Base-by-base conservation (phyloP, 352 stramenopile species). In the Chrysophaeum taylorii region DNA sequence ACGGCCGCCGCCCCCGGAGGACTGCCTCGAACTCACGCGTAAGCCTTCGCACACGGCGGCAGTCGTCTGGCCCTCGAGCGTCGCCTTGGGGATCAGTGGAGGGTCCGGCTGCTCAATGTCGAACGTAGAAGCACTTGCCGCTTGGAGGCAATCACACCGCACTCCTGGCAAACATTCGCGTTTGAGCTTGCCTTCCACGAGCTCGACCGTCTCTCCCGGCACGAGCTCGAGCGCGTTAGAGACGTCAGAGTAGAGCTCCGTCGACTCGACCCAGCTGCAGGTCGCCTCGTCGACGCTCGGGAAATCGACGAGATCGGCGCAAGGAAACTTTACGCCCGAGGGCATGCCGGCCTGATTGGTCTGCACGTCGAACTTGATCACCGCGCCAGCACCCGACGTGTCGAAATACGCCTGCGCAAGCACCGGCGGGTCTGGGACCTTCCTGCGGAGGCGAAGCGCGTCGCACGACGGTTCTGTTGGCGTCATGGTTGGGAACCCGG, bases 241-340 rank as follows among this genome's bases (percentile, higher is more conserved):
- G 25, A 62, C 50, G 23, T 35, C 23, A 2, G 50, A 25, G 50
- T 38, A 23, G n/a, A 62, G 5, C 15, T 25, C 14, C 2, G 1
- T 37, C 23, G 50, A 5, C 27, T 38, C 50, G 25, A 12, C 14
- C 50, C 50, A 62, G 50, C 23, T 39, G 50, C 50, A 62, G 9
- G 23, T 37, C 50, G 50, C 23, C 4, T 2, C 7, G 7, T 62
- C n/a, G 15, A 36, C 50, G 50, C 27, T 31, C 2, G 14, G 5
- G n/a, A 62, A 62, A 31, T 62, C 50, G 50, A 62, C 15, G 50
- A 62, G 2, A 5, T 35, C n/a, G n/a, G 50, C 50, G 50, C 50
- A 62, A 31, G 50, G 50, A 21, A 62, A 62, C 27, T 1, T 4
- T 2, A 21, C 50, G 25, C 50, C 50, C 25, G 50, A 12, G 15